phyloP scores from a whole-genome alignment of 192 early-diverging fungal species.

The Mortierella alpina region DNA sequence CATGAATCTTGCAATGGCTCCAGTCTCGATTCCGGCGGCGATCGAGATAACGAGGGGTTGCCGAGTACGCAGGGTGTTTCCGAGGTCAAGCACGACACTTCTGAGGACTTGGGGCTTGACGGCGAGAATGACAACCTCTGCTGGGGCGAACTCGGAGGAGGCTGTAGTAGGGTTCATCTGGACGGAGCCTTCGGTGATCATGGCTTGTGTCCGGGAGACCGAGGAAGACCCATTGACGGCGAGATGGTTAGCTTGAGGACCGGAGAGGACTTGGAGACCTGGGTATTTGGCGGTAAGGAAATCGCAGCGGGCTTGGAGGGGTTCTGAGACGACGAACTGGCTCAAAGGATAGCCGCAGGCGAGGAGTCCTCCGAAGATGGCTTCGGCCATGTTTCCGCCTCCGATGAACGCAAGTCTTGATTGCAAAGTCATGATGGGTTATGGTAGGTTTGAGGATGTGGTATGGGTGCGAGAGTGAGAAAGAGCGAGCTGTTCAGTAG shows the following conservation, averaged over 20 bases:
- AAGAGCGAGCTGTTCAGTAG: not conserved
- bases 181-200: conserved; percentile 29
- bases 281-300: conserved; percentile 74
- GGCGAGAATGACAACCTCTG: conserved; percentile 85
- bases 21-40: conserved; percentile 85
- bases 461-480: not conserved
- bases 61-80: conserved; percentile 57
- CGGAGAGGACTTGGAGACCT: conserved; percentile 64
- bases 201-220: conserved; percentile 1
- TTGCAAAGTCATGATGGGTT: conserved; percentile 10
- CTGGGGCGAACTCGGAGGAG: conserved; percentile 17
- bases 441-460: not conserved
- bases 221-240: conserved; percentile 66
- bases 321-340: conserved; percentile 86
- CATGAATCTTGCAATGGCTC: conserved; percentile 83
- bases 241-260: conserved; percentile 63
- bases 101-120: conserved; percentile 93
- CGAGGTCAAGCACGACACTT: conserved; percentile 70
- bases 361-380: conserved; percentile 90
- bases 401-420: conserved; percentile 78
- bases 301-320: conserved; percentile 69
- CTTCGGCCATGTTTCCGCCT: conserved; percentile 96
- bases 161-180: conserved; percentile 38
- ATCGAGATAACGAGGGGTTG: conserved; percentile 87
- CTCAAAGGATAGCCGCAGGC: conserved; percentile 74